phyloP scores from a whole-genome alignment of 371 early-diverging fungal species.

The Mortierella sp. region DNA sequence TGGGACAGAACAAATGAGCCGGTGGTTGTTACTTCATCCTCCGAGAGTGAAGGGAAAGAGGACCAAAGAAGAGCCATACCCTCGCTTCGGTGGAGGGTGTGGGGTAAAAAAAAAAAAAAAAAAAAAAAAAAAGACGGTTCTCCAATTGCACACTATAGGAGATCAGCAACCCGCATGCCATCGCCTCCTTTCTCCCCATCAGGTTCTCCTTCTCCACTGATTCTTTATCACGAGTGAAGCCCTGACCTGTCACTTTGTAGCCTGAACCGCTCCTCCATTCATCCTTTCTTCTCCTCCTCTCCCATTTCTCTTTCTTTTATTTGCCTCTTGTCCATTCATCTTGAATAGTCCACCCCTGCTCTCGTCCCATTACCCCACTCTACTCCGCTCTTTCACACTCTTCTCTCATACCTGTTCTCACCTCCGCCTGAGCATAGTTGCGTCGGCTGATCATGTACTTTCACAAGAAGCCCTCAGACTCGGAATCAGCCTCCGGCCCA shows the following conservation, averaged over 20 bases:
- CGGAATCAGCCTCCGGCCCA: slow-evolving; percentile 21
- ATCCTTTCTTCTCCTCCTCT: not conserved
- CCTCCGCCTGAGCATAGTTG: no score
- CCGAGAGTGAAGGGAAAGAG: not conserved
- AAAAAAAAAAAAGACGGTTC: not conserved
- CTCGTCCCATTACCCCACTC: no score
- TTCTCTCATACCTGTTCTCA: no score
- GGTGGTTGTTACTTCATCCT: no score
- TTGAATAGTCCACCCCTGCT: no score
- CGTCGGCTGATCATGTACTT: no score
- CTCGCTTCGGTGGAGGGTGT: not conserved
- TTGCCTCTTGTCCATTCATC: slow-evolving; percentile 5
- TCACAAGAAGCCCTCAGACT: slow-evolving; percentile 18
- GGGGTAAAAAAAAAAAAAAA: not conserved
- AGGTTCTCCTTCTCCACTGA: slow-evolving; percentile 17
- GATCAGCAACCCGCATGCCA: not conserved
- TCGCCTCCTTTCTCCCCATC: slow-evolving; percentile 1
- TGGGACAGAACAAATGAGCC: no score
- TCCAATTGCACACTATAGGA: not conserved
- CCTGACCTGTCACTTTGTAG: slow-evolving; percentile 18
- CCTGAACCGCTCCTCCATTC: slow-evolving; percentile 2
- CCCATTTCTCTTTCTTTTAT: not conserved
- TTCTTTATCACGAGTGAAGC: not conserved
- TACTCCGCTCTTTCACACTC: no score
- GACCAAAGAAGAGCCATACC: not conserved